Evolutionary conservation across 1,284 basidiomycete species (phyloP).

Genomic region (Lignosus rhinocerotis): DNA sequence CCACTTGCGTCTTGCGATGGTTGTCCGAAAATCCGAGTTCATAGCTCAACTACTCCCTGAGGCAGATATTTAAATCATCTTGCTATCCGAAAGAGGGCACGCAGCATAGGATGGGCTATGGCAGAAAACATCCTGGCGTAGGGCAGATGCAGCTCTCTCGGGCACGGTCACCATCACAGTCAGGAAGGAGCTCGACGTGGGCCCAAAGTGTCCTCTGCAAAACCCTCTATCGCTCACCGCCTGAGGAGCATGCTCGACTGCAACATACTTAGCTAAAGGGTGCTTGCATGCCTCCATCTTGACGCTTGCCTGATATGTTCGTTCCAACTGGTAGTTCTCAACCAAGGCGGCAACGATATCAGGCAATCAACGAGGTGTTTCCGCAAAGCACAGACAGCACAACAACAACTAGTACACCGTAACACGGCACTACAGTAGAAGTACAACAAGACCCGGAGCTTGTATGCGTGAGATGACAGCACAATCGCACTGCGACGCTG

Average conservation of each 20-base stretch:
- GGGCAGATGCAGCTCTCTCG: too few relatives aligned
- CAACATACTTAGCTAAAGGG: constrained; percentile 36
- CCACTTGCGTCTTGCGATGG: too few relatives aligned
- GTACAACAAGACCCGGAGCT: neutral
- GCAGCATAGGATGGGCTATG: too few relatives aligned
- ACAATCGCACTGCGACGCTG: neutral
- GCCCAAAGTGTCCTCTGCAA: constrained; percentile 48
- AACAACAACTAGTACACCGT: neutral
- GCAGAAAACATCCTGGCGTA: too few relatives aligned
- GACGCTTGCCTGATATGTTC: neutral
- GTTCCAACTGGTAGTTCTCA: too few relatives aligned
- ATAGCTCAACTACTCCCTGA: too few relatives aligned
- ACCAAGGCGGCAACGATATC: neutral
- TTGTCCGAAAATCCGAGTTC: too few relatives aligned
- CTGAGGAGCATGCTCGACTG: constrained; percentile 65
- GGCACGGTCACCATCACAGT: too few relatives aligned
- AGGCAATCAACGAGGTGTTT: neutral
- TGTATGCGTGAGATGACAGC: neutral
- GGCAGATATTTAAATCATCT: too few relatives aligned
- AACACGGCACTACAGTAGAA: neutral
- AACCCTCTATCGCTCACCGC: constrained; percentile 55
- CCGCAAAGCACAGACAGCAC: neutral
- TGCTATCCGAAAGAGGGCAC: too few relatives aligned
- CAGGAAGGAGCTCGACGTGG: too few relatives aligned
- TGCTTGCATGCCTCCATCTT: neutral